Base-by-base conservation (phyloP, 1,139 yeast species). In the Pichia sp. region DNA sequence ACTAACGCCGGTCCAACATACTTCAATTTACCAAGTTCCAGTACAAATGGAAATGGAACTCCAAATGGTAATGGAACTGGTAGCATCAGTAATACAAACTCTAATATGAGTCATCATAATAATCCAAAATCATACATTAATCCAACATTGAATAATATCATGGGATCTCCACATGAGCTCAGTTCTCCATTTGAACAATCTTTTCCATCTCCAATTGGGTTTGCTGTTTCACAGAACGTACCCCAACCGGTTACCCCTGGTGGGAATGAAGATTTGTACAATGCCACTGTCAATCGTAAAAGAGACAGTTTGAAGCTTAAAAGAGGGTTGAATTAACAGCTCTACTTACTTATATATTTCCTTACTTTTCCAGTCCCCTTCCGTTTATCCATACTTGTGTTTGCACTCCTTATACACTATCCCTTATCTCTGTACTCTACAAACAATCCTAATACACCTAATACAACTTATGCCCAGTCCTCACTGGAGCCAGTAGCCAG, bases 231-330 rank as follows among this genome's bases (percentile, higher is more conserved):
- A 4, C 36, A 32, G 22, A 32, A 7, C 5, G 8, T 43, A 3
- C 18, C 36, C 18, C 32, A 20, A 11, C 27, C 25, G 8, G 29
- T 20, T 16, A 45, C 29, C 8, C 41, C 40, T 20, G 38, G 38
- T 6, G 38, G 38, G 16, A 22, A 35, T 15, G 38, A 57, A 46
- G 62, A 64, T 3, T 49, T 60, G 30, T 61, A 56, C 56, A 68
- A 68, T 48, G 69, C 64, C 12, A 68, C 72, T 0, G 63, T 65
- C 27, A 65, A 64, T 43, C 62, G 73, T 52, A 70, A 69, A 53
- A 63, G 73, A 57, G 72, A 70, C 45, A 63, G 69, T 51, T 53
- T 69, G 47, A 68, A 70, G 50, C 50, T 69, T 45, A 70, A 70
- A 51, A 60, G 74, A 56, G 50, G 49, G 1, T 40, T 45, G 23